Evolutionary conservation across 2,329 filamentous ascomycete genomes (phyloP).

Genomic region (Diaporthe velutina): DNA sequence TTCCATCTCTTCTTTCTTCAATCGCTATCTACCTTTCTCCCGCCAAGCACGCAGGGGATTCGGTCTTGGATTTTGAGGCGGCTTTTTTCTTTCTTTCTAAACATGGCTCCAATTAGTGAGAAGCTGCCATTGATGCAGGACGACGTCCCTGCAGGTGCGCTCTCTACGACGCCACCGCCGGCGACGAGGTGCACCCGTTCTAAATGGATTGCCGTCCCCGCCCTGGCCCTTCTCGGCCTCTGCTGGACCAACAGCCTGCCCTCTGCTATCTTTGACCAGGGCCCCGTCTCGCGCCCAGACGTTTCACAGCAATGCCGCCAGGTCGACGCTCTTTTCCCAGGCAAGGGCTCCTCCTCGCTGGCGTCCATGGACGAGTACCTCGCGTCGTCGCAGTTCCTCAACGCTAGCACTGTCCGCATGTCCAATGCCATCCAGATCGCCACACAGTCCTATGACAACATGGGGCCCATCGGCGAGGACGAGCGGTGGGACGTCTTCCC

Average conservation of each 20-base stretch:
- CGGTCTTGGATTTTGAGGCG: not conserved
- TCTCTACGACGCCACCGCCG: not conserved
- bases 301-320: slow-evolving; percentile 48
- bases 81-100: not conserved
- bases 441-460: slow-evolving; percentile 67
- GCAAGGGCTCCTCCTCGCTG: slow-evolving; percentile 44
- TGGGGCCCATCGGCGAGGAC: slow-evolving; percentile 67
- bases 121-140: slow-evolving; percentile 50
- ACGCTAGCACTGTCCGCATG: slow-evolving; percentile 51
- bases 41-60: not conserved
- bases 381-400: slow-evolving; percentile 48
- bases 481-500: slow-evolving; percentile 70
- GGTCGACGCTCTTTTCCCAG: slow-evolving; percentile 50
- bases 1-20: not conserved
- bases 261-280: slow-evolving; percentile 7
- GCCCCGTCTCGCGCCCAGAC: not conserved
- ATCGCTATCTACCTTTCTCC: not conserved
- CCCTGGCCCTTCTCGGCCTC: slow-evolving; percentile 26
- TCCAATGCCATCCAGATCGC: slow-evolving; percentile 65
- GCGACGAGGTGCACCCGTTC: slow-evolving; percentile 15
- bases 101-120: slow-evolving; percentile 47
- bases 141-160: slow-evolving; percentile 36
- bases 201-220: slow-evolving; percentile 30
- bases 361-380: slow-evolving; percentile 50
- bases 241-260: slow-evolving; percentile 29